Evolutionary conservation across 441 rosid species (phyloP), one percentile per base, ranked within the genome.

Genomic region (Biscutella laevigata): DNA sequence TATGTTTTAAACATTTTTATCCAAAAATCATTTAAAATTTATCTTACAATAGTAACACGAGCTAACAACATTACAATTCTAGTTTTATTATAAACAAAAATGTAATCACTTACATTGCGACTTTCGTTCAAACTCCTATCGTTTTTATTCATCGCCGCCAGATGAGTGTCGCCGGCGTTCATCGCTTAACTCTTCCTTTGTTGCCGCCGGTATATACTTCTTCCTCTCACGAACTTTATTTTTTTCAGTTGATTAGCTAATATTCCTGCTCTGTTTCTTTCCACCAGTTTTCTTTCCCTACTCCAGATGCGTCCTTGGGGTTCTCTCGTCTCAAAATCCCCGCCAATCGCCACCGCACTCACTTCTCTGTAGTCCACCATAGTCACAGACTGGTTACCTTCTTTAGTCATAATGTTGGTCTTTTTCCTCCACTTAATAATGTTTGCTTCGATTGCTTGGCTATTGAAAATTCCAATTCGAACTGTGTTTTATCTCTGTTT

Each of bases 151-250:
- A n/a, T n/a, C n/a, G n/a, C n/a, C n/a, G n/a, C 43, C 42, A 30
- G 42, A 64, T 64, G 69, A 64, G 46, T 57, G 53, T 56, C 39
- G 38, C 50, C 34, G 52, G 63, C 52, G 44, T 19, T 27, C 52
- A 56, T 38, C 53, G 58, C 27, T 20, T 57, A 26, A 14, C 15
- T n/a, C 47, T 22, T 34, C 1, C 58, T 40, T n/a, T n/a, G n/a
- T 21, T 34, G 17, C 11, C 24, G 12, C 47, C 69, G 69, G 69
- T 64, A 64, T n/a, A 32, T 3, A 2, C 15, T 3, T 35, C 20
- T 19, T 4, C 0, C 14, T 56, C 51, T 21, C 12, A 5, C 0
- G 10, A 49, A 26, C n/a, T n/a, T 10, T 11, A 12, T 28, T 2
- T 37, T 25, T 35, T 2, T 4, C n/a, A 57, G 12, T 43, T 44